Evolutionary conservation across 192 early-diverging fungal genomes (phyloP).

Genomic region (Backusella morwellensis): DNA sequence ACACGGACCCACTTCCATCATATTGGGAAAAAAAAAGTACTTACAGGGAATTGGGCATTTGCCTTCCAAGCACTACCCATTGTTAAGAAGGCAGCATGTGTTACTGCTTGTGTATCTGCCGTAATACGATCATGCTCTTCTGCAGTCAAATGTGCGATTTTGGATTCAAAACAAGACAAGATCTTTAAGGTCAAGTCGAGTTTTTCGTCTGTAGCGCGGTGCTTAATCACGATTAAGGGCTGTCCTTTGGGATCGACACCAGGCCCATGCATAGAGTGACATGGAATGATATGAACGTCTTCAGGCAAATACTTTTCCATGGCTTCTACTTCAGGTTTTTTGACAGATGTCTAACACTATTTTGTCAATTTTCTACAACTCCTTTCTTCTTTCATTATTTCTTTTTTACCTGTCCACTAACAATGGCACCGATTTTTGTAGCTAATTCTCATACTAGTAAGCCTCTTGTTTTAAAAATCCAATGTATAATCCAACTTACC

Average conservation of each 20-base stretch:
- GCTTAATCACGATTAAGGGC: conserved; percentile 81
- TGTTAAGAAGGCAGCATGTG: conserved; percentile 90
- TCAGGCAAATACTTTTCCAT: conserved; percentile 83
- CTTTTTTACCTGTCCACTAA: conserved; percentile 72
- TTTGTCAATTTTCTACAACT: not conserved
- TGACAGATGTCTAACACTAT: conserved; percentile 81
- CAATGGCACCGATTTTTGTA: conserved; percentile 85
- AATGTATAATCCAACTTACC: conserved; percentile 40
- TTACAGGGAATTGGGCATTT: conserved; percentile 76
- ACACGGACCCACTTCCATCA: not conserved
- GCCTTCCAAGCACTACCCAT: conserved; percentile 95
- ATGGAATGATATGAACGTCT: conserved; percentile 94
- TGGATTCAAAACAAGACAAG: conserved; percentile 73
- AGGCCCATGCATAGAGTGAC: conserved; percentile 96
- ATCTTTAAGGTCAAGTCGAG: conserved; percentile 62
- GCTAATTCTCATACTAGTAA: conserved; percentile 41
- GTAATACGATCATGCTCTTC: conserved; percentile 94
- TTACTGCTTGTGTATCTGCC: conserved; percentile 97
- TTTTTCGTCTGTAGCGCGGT: conserved; percentile 61
- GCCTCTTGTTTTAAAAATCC: no score
- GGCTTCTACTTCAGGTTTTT: conserved; percentile 89
- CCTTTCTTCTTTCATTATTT: not conserved
- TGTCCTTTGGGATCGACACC: conserved; percentile 79
- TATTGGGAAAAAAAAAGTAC: not conserved
- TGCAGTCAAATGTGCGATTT: conserved; percentile 76